These are phyloP conservation scores for Penicillium janthinellum DNA, from an alignment of 2,329 filamentous ascomycete genomes.

Conservation along the genomic window DNA sequence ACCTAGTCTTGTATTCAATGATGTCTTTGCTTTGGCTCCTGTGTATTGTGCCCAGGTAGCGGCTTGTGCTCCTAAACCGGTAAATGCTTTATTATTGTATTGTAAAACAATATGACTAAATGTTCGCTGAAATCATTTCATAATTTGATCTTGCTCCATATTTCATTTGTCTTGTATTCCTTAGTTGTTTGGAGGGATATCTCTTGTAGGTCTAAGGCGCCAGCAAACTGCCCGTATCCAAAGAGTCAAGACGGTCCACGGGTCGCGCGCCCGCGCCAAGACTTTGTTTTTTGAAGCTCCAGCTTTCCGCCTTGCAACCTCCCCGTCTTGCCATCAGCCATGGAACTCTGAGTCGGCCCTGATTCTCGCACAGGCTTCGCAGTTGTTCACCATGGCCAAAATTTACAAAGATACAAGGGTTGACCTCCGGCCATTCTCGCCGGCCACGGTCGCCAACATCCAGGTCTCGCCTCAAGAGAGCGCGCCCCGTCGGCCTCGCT, in stretches of 20 bases:
- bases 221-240: not conserved
- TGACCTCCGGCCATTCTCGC: slow-evolving; percentile 73
- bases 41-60: not conserved
- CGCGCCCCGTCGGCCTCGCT: slow-evolving; percentile 50
- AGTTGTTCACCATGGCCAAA: slow-evolving; percentile 60
- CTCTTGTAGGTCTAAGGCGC: not conserved
- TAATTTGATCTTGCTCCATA: no score
- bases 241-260: not conserved
- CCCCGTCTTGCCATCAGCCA: slow-evolving; percentile 28
- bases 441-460: slow-evolving; percentile 70
- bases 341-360: slow-evolving; percentile 36
- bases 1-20: slow-evolving; percentile 6
- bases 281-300: slow-evolving; percentile 41
- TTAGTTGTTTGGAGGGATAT: not conserved
- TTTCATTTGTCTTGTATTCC: no score
- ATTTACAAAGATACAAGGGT: slow-evolving; percentile 86
- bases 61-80: not conserved
- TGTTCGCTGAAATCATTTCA: not conserved
- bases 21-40: not conserved
- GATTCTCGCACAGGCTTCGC: slow-evolving; percentile 18
- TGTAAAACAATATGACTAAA: not conserved
- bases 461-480: slow-evolving; percentile 57
- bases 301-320: slow-evolving; percentile 35
- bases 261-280: slow-evolving; percentile 32
- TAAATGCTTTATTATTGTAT: not conserved